Evolutionary conservation across 768 basidiomycete species (phyloP).

Genomic region (Boletus subcaerulescens): DNA sequence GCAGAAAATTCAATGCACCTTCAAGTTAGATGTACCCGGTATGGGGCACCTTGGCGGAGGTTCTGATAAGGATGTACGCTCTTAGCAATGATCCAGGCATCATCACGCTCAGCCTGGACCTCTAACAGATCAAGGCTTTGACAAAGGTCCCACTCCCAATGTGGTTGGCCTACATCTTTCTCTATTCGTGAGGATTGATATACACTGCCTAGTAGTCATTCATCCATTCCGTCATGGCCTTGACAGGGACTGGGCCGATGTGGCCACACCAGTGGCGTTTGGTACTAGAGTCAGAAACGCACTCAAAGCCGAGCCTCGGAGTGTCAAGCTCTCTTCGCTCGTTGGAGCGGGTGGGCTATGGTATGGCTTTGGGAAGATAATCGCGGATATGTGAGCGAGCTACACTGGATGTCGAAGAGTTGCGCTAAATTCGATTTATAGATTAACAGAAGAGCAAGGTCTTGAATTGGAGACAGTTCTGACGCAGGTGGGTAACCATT

Average conservation of each 20-base stretch:
- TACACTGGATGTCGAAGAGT: neutral
- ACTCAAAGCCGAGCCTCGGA: slow-evolving; percentile 82
- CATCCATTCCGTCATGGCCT: slow-evolving; percentile 1
- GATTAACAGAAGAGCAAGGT: slow-evolving; percentile 73
- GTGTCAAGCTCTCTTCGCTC: slow-evolving; percentile 76
- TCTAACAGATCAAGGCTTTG: slow-evolving; percentile 63
- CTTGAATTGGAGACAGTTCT: slow-evolving; percentile 70
- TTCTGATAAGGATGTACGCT: slow-evolving; percentile 73
- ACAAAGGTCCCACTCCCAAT: slow-evolving; percentile 83
- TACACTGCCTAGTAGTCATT: neutral
- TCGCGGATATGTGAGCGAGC: slow-evolving; percentile 71
- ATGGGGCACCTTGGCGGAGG: slow-evolving; percentile 91
- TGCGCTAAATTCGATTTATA: slow-evolving; percentile 30
- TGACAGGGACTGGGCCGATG: slow-evolving; percentile 82
- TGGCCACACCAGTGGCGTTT: slow-evolving; percentile 80
- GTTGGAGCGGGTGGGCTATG: slow-evolving; percentile 87
- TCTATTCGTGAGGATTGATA: slow-evolving; percentile 58
- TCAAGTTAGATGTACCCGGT: slow-evolving; percentile 78
- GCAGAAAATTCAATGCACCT: slow-evolving; percentile 92
- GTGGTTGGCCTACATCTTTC: slow-evolving; percentile 87
- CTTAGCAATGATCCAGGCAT: neutral
- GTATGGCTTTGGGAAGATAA: slow-evolving; percentile 89
- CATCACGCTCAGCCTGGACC: slow-evolving; percentile 6
- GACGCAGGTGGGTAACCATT: slow-evolving; percentile 47
- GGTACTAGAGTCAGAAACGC: slow-evolving; percentile 77